Evolutionary conservation across 2,329 filamentous ascomycete species (phyloP).

Genomic region (Apiospora saccharicola): DNA sequence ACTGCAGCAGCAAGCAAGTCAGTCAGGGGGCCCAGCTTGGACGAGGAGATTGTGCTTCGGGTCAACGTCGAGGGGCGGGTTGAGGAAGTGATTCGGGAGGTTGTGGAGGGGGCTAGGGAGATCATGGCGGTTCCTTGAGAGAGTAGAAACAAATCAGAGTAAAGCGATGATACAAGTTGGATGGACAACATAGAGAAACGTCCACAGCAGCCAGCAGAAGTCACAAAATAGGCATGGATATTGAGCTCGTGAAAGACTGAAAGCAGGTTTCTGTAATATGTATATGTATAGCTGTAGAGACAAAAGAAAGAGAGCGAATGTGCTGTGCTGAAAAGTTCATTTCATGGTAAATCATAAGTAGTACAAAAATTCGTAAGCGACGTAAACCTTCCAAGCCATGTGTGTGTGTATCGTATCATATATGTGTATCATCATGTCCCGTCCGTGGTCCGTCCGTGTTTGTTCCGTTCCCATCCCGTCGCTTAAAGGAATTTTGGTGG

Average conservation of each 20-base stretch:
- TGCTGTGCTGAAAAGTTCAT: not conserved
- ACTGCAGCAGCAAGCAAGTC: too few species aligned
- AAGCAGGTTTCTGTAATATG: not conserved
- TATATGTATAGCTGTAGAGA: not conserved
- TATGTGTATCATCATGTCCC: conserved; percentile 11
- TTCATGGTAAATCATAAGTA: conserved; percentile 15
- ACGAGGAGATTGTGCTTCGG: conserved; percentile 35
- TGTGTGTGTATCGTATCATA: conserved; percentile 13
- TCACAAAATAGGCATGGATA: not conserved
- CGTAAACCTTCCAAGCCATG: conserved; percentile 8
- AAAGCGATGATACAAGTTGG: not conserved
- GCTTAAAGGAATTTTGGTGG: not conserved
- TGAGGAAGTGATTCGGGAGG: conserved; percentile 34
- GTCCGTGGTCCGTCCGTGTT: not conserved
- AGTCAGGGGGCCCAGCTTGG: conserved; percentile 24
- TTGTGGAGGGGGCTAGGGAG: conserved; percentile 32
- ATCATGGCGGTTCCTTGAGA: conserved; percentile 23
- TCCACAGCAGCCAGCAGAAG: not conserved
- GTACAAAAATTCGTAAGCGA: conserved; percentile 18
- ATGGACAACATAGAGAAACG: not conserved
- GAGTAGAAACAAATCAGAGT: not conserved
- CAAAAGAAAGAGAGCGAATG: not conserved
- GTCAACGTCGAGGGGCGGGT: conserved; percentile 34
- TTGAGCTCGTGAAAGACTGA: not conserved
- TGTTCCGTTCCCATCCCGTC: not conserved